Base-by-base conservation (phyloP, 805 yeast genomes). In the Pichia cabralensis region DNA sequence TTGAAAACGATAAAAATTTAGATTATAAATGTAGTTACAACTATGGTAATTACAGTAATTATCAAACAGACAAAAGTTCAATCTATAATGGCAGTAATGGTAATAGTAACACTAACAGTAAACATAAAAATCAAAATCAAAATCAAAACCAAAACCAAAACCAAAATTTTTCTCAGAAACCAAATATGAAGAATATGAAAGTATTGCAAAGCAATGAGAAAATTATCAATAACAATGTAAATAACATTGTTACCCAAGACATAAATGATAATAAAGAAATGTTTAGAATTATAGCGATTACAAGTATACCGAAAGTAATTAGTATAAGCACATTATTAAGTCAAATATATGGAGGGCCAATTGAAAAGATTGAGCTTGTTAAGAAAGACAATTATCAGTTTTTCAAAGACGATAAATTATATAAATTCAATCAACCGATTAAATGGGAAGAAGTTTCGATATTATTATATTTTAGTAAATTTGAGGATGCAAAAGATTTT, bases 281-380 rank as follows among this genome's bases (percentile, higher is more conserved):
- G 20, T 43, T 45, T 3, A 44, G 49, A 19, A 48, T 43, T 18
- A 44, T 50, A 19, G 42, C 42, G 15, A 36, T 53, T 8, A 40
- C 51, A 6, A 43, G 42, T 28, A 46, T 56, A 9, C 50, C 46
- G 8, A 38, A 46, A 0, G 46, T 51, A 20, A 62, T 71, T 8
- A 74, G 79, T 8, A 42, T 75, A 8, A 61, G 61, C 16, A 60
- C 72, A 25, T 55, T 80, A 8, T 43, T 81, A 14, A 49, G 72
- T 1, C 80, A 73, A 34, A 58, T 79, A 0, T 60, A 65, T 43
- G 88, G 92, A 2, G 94, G 94, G 0, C 81, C 84, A 0, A 53
- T 81, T 32, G 83, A 78, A 41, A 65, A 63, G 33, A 45, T 77
- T 5, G 58, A 53, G 11, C 45, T 61, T 20, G 34, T 47, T 14